Evolutionary conservation across 805 yeast species (phyloP), one percentile per base, ranked within the genome.

Genomic region (Yamadazyma nakazawae): DNA sequence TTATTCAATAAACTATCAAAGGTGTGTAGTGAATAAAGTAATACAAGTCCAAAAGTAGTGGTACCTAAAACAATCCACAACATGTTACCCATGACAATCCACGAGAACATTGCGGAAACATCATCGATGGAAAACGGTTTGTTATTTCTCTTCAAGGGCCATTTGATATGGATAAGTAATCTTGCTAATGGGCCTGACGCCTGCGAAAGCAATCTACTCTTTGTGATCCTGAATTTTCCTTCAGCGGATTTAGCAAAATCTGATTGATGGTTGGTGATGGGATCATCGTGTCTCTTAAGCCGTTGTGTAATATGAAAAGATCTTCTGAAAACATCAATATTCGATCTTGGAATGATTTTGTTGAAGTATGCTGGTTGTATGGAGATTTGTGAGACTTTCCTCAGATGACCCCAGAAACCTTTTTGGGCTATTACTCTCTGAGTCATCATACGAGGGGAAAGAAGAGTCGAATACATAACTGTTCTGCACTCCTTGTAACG

Each of bases 41-140:
- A 50, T 28, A 71, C 65, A 32, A 81, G 72, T 8, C 72, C 73
- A 56, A 79, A 79, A 1, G 83, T 79, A 8, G 84, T 79, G 2
- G 84, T 79, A 3, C 84, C 84, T 45, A 79, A 62, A 12, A 78
- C 57, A 14, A 79, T 65, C 82, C 82, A 79, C 32, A 79, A 57
- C 17, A 78, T 61, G 54, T 79, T 75, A 0, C 83, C 84, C 81
- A 79, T 76, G 26, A 79, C 68, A 11, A 78, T 59, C 81, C 81
- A 79, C 4, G 82, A 78, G 9, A 75, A 64, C 54, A 79, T 75
- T 0, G 84, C 82, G 2, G 79, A 74, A 14, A 77, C 58, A 48
- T 78, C 82, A 54, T 78, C 81, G 13, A 71, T 54, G 26, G 78
- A 68, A 48, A 76, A 73, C 10, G 80, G 77, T 34, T 78, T 58